Base-by-base conservation (phyloP, 2,329 filamentous ascomycete species). In the Aspergillus caelatus region DNA sequence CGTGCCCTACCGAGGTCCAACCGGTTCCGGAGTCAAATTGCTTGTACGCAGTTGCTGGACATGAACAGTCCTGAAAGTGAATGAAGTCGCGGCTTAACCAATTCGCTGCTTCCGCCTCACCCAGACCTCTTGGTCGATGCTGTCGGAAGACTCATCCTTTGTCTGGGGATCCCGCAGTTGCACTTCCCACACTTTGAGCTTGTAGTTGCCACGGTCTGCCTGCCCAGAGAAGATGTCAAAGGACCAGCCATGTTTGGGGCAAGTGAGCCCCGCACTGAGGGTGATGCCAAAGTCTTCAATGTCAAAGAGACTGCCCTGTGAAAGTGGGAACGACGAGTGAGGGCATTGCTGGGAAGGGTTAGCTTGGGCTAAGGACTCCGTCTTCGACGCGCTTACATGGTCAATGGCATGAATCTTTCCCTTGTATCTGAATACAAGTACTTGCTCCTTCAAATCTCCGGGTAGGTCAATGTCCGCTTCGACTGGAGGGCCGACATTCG, bases 211-310 rank as follows among this genome's bases (percentile, higher is more conserved):
- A 0, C 88, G 83, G 72, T 91, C 89, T 1, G 82, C 83, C 68
- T 80, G 80, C 0, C 89, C 89, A 0, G 88, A 86, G 58, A 87
- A 85, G 2, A 91, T 69, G 71, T 92, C 89, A 74, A 91, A 92
- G 0, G 88, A 89, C 89, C 89, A 92, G 5, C 82, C 86, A 65
- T 91, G 89, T 66, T 90, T 90, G 0, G 89, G 88, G 72, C 89
- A 92, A 0, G 82, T 84, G 4, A 92, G 77, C 0, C 88, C 89
- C 0, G 86, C 83, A 0, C 74, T 76, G 12, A 77, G 68, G 2
- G 64, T 64, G 60, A 77, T 68, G 0, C 89, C 89, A 71, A 91
- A 92, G 64, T 92, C 89, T 68, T 92, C 89, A 68, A 92, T 91
- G 60, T 92, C 89, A 62, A 91, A 91, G 0, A 88, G 80, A 0